Conservation (phyloP, 2,329 filamentous ascomycete species). For the Didymella pinodella region DNA sequence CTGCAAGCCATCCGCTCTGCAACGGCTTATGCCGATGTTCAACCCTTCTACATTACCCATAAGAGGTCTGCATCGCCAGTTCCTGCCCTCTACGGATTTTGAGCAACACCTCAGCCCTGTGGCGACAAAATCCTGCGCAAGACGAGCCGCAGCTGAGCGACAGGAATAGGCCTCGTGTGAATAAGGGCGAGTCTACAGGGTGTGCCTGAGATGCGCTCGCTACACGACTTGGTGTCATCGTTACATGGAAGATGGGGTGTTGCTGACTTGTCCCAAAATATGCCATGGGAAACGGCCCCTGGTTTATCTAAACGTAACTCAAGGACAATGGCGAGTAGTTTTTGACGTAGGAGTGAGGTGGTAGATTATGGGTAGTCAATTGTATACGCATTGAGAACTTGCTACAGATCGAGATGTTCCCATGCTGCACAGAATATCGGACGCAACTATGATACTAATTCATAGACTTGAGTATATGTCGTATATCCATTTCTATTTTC, state of each 20-base stretch:
- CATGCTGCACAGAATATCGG: neutral
- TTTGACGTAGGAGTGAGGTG: neutral
- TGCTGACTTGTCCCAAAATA: slow-evolving; percentile 1
- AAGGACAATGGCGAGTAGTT: neutral
- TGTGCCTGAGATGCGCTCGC: slow-evolving; percentile 5
- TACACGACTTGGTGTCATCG: slow-evolving; percentile 7
- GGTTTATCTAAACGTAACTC: neutral
- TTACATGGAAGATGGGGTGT: slow-evolving; percentile 3
- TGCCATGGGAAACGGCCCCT: neutral
- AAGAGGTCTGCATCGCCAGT: neutral
- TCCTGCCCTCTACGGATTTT: neutral
- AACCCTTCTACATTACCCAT: neutral
- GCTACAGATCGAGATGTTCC: neutral
- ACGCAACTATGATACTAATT: neutral
- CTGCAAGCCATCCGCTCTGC: neutral
- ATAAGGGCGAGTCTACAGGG: neutral
- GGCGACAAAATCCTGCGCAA: neutral
- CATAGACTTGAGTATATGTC: neutral
- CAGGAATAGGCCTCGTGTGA: slow-evolving; percentile 9
- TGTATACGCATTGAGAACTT: too few relatives aligned
- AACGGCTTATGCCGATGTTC: neutral
- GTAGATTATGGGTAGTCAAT: neutral
- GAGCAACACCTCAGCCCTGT: neutral
- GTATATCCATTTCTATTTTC: neutral
- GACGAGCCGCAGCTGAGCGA: slow-evolving; percentile 10